phyloP scores from a whole-genome alignment of 192 early-diverging fungal species.

The Lobosporangium transversale region DNA sequence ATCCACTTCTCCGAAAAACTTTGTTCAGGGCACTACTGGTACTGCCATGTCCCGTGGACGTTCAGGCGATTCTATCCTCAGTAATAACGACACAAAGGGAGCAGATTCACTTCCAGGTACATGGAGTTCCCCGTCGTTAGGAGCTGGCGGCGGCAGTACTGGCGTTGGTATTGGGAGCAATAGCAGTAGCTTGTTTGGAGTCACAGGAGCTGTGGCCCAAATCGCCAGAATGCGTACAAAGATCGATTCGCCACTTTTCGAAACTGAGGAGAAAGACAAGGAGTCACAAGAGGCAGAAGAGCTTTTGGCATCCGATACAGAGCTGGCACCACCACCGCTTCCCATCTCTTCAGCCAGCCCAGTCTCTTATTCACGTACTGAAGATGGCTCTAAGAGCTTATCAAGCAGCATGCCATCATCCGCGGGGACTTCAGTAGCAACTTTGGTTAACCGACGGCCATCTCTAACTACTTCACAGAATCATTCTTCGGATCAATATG shows the following conservation, averaged over 20 bases:
- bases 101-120: background rate
- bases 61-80: slow-evolving; percentile 26
- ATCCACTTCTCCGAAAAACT: slow-evolving; percentile 1
- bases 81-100: slow-evolving; percentile 11
- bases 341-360: background rate
- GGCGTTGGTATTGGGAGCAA: background rate
- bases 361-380: background rate
- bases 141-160: no score
- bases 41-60: slow-evolving; percentile 27
- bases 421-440: background rate
- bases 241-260: slow-evolving; percentile 46
- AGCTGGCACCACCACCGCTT: background rate
- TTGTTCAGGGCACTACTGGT: background rate
- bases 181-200: slow-evolving; percentile 32
- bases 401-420: slow-evolving; percentile 16
- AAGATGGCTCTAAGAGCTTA: background rate
- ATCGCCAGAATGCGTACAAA: slow-evolving; percentile 33
- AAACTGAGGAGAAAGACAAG: slow-evolving; percentile 22
- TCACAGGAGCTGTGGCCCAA: slow-evolving; percentile 14
- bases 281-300: slow-evolving; percentile 43
- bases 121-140: slow-evolving; percentile 2
- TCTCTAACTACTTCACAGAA: no score
- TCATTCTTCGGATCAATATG: no score
- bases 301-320: slow-evolving; percentile 17
- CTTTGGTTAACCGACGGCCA: no score